Conservation (phyloP, 352 stramenopile species). For the Globisporangium nagaii region DNA sequence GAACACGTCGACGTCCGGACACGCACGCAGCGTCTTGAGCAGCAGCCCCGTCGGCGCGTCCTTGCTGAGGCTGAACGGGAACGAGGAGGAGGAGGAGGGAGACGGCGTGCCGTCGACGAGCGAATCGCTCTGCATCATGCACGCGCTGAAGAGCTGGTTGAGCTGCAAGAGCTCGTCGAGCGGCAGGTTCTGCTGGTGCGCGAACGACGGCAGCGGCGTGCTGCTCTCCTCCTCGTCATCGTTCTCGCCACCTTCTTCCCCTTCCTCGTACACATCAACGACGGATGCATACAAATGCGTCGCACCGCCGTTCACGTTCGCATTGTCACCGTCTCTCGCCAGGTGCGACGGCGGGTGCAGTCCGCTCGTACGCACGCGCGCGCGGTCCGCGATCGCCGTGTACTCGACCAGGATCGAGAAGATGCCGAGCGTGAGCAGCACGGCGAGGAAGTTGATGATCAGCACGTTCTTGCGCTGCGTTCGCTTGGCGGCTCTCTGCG, state of each 20-base stretch:
- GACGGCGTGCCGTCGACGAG: not conserved
- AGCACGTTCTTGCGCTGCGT: conserved; percentile 8
- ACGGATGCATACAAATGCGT: conserved; percentile 1
- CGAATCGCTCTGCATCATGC: conserved; percentile 3
- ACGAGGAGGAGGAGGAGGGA: not conserved
- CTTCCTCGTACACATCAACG: conserved; percentile 2
- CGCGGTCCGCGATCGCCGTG: conserved; percentile 3
- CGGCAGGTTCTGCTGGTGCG: not conserved
- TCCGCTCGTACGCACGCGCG: not conserved
- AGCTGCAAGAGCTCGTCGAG: not conserved
- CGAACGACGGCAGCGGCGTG: not conserved
- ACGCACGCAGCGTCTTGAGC: conserved; percentile 10
- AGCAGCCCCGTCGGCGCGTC: not conserved
- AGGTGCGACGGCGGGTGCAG: not conserved
- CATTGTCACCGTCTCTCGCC: not conserved
- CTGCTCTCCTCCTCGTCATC: not conserved
- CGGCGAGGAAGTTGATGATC: conserved; percentile 6
- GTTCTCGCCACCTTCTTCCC: not conserved
- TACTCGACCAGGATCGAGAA: conserved; percentile 9
- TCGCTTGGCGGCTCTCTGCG: not conserved
- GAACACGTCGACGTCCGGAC: conserved; percentile 60
- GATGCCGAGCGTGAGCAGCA: conserved; percentile 4
- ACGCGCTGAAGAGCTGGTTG: conserved; percentile 3
- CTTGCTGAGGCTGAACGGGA: not conserved
- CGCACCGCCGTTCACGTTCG: not conserved